Percentiles rank a stretch among this genome's conserved stretches.
Conservation (phyloP, 768 basidiomycete species). For the Mycena pura region DNA sequence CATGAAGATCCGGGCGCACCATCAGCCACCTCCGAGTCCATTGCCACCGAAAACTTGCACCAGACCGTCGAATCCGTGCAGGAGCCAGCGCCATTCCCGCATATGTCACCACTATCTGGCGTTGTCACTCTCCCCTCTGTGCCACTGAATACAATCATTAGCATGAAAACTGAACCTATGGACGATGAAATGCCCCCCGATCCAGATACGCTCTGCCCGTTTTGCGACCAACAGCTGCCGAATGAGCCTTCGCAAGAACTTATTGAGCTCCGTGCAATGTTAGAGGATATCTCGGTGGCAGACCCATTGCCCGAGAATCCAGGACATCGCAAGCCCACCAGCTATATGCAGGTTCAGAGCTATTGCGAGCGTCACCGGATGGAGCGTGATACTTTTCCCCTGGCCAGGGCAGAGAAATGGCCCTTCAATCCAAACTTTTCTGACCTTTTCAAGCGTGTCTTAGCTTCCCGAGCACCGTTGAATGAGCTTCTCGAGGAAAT, state of each 20-base stretch:
- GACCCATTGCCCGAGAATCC: not conserved
- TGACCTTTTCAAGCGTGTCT: not conserved
- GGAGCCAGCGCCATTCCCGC: no score
- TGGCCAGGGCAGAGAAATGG: not conserved
- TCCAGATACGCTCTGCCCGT: not conserved
- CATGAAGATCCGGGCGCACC: not conserved
- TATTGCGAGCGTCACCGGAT: slow-evolving; percentile 1
- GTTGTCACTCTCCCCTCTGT: not conserved
- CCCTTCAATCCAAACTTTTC: not conserved
- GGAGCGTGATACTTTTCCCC: not conserved
- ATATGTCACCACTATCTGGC: no score
- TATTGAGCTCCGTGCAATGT: not conserved
- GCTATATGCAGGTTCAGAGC: not conserved
- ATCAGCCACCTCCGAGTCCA: not conserved
- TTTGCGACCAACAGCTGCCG: slow-evolving; percentile 8
- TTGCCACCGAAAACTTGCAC: no score
- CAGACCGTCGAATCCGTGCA: no score
- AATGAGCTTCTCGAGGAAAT: not conserved
- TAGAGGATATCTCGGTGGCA: not conserved
- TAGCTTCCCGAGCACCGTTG: not conserved
- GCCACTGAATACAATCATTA: not conserved
- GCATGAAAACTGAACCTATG: not conserved
- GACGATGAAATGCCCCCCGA: no score
- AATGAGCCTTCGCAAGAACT: not conserved
- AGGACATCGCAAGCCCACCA: not conserved